phyloP scores from a whole-genome alignment of 768 basidiomycete species.

The Porpolomopsis calyptriformis region DNA sequence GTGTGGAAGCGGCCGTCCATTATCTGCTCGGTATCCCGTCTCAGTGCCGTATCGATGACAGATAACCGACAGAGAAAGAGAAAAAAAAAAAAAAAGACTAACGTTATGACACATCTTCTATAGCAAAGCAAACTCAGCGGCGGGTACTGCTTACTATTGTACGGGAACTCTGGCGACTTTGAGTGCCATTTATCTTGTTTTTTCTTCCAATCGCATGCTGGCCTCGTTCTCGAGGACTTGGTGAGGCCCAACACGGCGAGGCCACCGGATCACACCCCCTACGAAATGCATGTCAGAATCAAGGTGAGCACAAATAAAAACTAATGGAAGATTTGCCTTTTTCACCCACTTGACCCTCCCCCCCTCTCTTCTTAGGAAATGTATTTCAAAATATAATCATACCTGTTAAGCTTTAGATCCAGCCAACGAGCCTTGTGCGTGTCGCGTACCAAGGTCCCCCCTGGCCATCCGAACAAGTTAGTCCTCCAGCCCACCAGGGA shows the following conservation, averaged over 20 bases:
- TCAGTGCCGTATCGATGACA: not conserved
- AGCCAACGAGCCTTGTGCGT: not conserved
- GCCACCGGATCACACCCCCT: slow-evolving; percentile 29
- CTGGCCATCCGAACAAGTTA: no score
- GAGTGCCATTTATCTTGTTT: slow-evolving; percentile 2
- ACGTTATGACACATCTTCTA: slow-evolving; percentile 67
- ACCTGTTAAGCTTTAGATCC: not conserved
- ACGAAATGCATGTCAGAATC: slow-evolving; percentile 7
- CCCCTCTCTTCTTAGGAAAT: not conserved
- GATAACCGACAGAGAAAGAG: slow-evolving; percentile 1
- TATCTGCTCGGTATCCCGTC: slow-evolving; percentile 31
- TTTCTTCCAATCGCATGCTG: slow-evolving; percentile 20
- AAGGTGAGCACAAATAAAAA: not conserved
- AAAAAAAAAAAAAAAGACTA: slow-evolving; percentile 17
- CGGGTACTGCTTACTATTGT: not conserved
- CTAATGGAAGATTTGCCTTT: not conserved
- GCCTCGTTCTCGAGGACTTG: slow-evolving; percentile 31
- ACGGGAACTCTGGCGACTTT: slow-evolving; percentile 7
- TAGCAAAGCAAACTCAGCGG: slow-evolving; percentile 11
- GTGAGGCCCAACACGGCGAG: slow-evolving; percentile 26
- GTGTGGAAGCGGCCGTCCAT: slow-evolving; percentile 70
- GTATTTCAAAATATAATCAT: not conserved
- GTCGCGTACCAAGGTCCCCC: no score
- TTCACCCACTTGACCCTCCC: not conserved
- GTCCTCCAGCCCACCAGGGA: no score